Conservation (phyloP, 306 rosid genomes). For the Trifolium pratense region DNA sequence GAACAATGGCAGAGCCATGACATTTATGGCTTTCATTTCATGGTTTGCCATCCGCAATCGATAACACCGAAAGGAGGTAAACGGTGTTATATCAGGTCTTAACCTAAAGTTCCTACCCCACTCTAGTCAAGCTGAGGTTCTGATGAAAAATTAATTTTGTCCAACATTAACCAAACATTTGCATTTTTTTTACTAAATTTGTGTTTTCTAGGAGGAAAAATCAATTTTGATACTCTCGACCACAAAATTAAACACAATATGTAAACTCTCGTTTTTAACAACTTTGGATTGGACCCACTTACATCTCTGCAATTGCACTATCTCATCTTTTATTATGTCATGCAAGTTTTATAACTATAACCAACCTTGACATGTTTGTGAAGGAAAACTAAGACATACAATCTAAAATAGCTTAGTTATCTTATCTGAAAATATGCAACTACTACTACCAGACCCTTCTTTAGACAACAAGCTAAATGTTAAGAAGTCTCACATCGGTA, state of each 20-base stretch:
- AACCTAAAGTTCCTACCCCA: no score
- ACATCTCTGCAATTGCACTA: not conserved
- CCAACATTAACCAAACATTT: not conserved
- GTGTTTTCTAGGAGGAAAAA: not conserved
- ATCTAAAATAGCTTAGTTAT: not conserved
- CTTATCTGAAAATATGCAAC: not conserved
- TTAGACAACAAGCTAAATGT: no score
- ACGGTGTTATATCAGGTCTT: no score
- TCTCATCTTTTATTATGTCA: not conserved
- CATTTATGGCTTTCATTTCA: no score
- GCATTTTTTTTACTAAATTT: not conserved
- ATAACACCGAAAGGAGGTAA: no score
- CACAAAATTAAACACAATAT: not conserved
- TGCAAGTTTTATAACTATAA: not conserved
- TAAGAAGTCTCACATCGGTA: no score
- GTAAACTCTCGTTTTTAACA: not conserved
- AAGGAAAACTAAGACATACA: conserved; percentile 3
- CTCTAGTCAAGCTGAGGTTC: not conserved
- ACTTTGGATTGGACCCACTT: not conserved
- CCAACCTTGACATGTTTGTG: conserved; percentile 1
- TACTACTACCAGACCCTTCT: no score
- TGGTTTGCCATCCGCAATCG: no score
- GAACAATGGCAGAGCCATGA: no score
- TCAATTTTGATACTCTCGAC: not conserved
- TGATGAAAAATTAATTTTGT: not conserved